These are phyloP conservation scores for Arthrobotrys conoides DNA, from an alignment of 2,329 filamentous ascomycete genomes.

Conservation along the genomic window DNA sequence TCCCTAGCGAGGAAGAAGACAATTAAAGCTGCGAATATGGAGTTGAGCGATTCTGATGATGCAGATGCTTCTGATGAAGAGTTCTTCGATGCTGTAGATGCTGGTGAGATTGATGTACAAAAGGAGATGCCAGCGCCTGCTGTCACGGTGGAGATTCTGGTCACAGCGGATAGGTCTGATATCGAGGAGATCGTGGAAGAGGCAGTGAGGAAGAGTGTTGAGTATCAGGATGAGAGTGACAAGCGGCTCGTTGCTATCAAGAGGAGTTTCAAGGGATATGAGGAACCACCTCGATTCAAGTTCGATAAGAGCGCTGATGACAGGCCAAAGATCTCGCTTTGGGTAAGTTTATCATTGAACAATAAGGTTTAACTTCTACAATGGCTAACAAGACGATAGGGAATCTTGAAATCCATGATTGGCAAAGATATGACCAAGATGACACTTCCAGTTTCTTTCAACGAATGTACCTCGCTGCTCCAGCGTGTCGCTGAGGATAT, in stretches of 20 bases:
- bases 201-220: slow-evolving; percentile 59
- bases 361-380: slow-evolving; percentile 62
- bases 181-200: slow-evolving; percentile 66
- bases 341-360: slow-evolving; percentile 75
- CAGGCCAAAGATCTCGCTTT: slow-evolving; percentile 92
- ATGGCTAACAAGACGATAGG: slow-evolving; percentile 70
- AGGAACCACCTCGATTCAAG: slow-evolving; percentile 83
- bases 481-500: slow-evolving; percentile 97
- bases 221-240: slow-evolving; percentile 68
- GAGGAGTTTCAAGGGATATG: slow-evolving; percentile 88
- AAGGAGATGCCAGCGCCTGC: slow-evolving; percentile 74
- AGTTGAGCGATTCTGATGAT: slow-evolving; percentile 71
- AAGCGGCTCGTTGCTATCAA: slow-evolving; percentile 76
- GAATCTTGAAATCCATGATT: slow-evolving; percentile 98
- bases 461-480: slow-evolving; percentile 94
- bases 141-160: slow-evolving; percentile 63
- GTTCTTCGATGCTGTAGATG: slow-evolving; percentile 97
- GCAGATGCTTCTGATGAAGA: slow-evolving; percentile 88
- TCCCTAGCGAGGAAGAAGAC: slow-evolving; percentile 71
- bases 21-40: slow-evolving; percentile 63
- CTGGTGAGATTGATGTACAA: slow-evolving; percentile 87
- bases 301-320: slow-evolving; percentile 93
- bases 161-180: slow-evolving; percentile 67
- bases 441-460: slow-evolving; percentile 98
- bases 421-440: slow-evolving; percentile 99